Evolutionary conservation across 352 stramenopile genomes (phyloP).

Genomic region (Phytophthora ohioensis): DNA sequence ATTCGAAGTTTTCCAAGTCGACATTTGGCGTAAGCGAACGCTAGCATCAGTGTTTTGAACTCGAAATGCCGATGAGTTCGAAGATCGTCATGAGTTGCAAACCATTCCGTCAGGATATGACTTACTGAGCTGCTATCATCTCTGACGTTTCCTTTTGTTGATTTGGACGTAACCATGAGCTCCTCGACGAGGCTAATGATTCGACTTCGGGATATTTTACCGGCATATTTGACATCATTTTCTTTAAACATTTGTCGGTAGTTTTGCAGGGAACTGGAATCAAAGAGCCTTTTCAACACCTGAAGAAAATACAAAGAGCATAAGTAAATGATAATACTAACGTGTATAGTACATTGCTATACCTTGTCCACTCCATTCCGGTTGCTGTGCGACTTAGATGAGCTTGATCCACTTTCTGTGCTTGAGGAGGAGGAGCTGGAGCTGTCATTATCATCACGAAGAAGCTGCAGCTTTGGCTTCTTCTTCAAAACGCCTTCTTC

Average conservation of each 20-base stretch:
- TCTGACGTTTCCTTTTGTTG: not conserved
- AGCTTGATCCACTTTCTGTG: conserved; percentile 17
- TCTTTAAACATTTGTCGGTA: conserved; percentile 51
- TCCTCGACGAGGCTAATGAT: conserved; percentile 55
- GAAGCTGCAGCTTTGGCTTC: conserved; percentile 50
- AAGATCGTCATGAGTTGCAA: conserved; percentile 58
- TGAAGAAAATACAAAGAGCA: conserved; percentile 7
- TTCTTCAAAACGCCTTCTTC: conserved; percentile 60
- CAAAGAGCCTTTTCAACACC: conserved; percentile 50
- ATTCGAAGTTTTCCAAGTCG: conserved; percentile 56
- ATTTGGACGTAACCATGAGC: conserved; percentile 19
- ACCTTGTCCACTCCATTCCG: conserved; percentile 36
- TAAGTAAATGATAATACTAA: not conserved
- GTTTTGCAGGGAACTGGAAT: conserved; percentile 40
- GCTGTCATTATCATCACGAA: conserved; percentile 27
- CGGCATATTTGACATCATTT: conserved; percentile 43
- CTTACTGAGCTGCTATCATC: conserved; percentile 4
- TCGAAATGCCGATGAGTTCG: conserved; percentile 57
- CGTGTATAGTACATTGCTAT: not conserved
- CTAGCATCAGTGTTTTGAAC: conserved; percentile 63
- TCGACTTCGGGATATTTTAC: conserved; percentile 49
- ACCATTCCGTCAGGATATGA: conserved; percentile 55
- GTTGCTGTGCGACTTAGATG: conserved; percentile 14
- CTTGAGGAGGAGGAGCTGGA: conserved; percentile 39
- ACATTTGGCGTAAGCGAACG: conserved; percentile 59